These are phyloP conservation scores for Peniophora sp. DNA, from an alignment of 1,284 basidiomycete species.

Conservation along the genomic window DNA sequence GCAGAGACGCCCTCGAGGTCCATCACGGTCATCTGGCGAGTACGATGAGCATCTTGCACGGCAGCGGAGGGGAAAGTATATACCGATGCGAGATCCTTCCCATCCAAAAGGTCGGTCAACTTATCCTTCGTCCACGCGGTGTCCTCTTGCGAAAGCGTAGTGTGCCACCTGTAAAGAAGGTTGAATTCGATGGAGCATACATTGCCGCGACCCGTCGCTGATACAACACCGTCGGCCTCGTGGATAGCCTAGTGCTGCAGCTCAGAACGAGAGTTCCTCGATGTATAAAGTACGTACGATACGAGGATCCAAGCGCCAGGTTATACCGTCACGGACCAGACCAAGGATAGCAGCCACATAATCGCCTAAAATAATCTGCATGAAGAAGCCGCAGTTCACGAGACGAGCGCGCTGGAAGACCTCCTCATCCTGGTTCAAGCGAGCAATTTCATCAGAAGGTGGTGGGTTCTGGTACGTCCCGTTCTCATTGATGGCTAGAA, in stretches of 20 bases:
- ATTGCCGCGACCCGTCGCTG: conserved; percentile 66
- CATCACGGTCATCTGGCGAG: background rate
- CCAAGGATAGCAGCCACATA: conserved; percentile 70
- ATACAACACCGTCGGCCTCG: conserved; percentile 33
- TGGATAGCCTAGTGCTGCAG: conserved; percentile 34
- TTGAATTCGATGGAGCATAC: conserved; percentile 71
- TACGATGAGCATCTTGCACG: background rate
- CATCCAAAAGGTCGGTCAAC: conserved; percentile 39
- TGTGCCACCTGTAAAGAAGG: conserved; percentile 70
- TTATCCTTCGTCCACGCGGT: conserved; percentile 47
- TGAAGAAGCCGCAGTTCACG: conserved; percentile 70
- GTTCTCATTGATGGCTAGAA: conserved; percentile 63
- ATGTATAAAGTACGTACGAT: conserved; percentile 28
- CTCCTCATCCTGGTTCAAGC: conserved; percentile 54
- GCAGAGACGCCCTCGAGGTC: background rate
- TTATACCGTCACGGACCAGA: conserved; percentile 48
- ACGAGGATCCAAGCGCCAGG: conserved; percentile 58
- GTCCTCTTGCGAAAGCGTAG: conserved; percentile 54
- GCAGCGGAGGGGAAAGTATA: background rate
- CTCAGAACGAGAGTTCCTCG: background rate
- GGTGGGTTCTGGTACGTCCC: conserved; percentile 31
- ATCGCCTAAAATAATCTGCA: conserved; percentile 63
- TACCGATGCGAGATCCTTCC: conserved; percentile 31
- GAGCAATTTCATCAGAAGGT: conserved; percentile 21
- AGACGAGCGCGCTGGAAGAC: conserved; percentile 70